Evolutionary conservation across 768 basidiomycete species (phyloP), one percentile per base, ranked within the genome.

Genomic region (Fistulinella prunicolor): DNA sequence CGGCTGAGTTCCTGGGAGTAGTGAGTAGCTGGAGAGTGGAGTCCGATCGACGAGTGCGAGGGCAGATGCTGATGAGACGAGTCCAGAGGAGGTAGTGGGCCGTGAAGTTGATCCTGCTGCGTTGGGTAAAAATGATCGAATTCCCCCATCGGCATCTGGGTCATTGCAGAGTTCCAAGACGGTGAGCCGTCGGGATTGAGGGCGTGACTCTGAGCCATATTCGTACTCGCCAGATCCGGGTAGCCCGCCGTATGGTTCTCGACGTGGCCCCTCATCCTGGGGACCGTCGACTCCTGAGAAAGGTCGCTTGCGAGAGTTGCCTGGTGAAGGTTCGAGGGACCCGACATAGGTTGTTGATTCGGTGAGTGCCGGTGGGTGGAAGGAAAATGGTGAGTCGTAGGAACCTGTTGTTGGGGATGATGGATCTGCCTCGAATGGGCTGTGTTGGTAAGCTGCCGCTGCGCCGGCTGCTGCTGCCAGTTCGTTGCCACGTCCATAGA

Each of bases 131-230:
- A 78, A 70, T 67, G 74, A 53, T 70, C 73, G 74, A 69, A 70
- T 45, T 66, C 70, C 61, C 56, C 67, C 62, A 70, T 72, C 67
- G 66, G 67, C 67, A 69, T 69, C 69, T 64, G 73, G 64, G 73
- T 86, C 85, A 78, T 89, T 88, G 79, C 87, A 89, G 77, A 90
- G 84, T 58, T 90, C 88, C 86, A 89, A 79, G 78, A 90, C 83
- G 68, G 83, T 77, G 78, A 90, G 81, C 51, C 88, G 72, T 58
- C 88, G 78, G 71, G 84, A 86, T 62, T 85, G 82, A 54, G 88
- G 88, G 59, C 88, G 76, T 60, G 85, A 87, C 56, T 87, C 86
- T 55, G 76, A 63, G 20, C 81, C 87, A 69, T 86, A 85, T 46
- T 85, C 83, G 73, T 85, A 82, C 37, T 75, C 74, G 44, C 55